Base-by-base conservation (phyloP, 2,329 filamentous ascomycete genomes). In the Claviceps paspali region DNA sequence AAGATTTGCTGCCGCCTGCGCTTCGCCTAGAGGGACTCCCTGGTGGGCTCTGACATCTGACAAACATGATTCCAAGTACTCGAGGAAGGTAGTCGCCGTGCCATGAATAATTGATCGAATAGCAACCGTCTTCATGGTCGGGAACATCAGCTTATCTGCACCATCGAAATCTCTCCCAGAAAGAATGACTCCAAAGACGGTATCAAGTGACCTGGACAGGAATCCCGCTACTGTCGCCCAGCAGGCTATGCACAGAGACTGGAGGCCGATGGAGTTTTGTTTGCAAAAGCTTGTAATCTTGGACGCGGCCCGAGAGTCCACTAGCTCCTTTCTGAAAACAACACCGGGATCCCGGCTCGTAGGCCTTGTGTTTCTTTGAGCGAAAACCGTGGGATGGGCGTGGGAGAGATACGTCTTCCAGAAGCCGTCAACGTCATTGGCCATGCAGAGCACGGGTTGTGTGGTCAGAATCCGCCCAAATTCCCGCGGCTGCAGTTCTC, bases 91-190 rank as follows among this genome's bases (percentile, higher is more conserved):
- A 1, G 54, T 45, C 0, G 70, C 59, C 0, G 67, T 75, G 2
- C 83, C 83, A 47, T 91, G 81, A 2, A 94, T 53, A 3, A 87
- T 66, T 2, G 70, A 70, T 9, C 86, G 70, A 6, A 93, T 65
- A 0, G 80, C 73, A 0, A 94, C 76, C 0, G 87, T 94, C 50
- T 93, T 95, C 82, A 95, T 94, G 0, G 82, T 84, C 0, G 87
- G 88, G 49, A 94, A 95, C 51, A 87, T 66, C 10, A 88, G 57
- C 19, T 71, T 56, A 30, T 81, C 71, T 0, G 75, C 70, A 12
- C 72, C 68, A 32, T 82, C 77, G 8, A 74, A 76, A 39, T 91
- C 83, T n/a, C 88, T 72, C 12, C 88, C 87, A 0, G 85, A 86
- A 10, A 94, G 64, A 1, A 95, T 79, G 0, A 83, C 73, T 1